These are phyloP conservation scores for Amanita pallidorosea DNA, from an alignment of 768 basidiomycete species.

Conservation along the genomic window DNA sequence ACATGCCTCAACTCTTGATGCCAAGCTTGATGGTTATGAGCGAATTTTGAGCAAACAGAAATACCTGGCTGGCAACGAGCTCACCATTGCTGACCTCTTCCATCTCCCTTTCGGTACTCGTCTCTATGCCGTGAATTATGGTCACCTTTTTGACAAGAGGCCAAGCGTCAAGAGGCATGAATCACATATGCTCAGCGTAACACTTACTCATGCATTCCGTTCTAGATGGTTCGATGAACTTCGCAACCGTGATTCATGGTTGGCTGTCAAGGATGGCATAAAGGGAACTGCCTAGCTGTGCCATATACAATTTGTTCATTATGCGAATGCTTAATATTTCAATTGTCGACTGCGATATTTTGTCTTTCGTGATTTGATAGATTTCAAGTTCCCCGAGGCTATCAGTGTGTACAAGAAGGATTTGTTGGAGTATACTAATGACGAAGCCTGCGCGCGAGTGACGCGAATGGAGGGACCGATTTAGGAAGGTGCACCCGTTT, in stretches of 20 bases:
- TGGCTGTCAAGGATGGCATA: slow-evolving; percentile 30
- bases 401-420: too few species aligned
- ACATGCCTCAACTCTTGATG: slow-evolving; percentile 17
- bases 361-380: too few species aligned
- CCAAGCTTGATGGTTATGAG: slow-evolving; percentile 46
- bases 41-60: slow-evolving; percentile 42
- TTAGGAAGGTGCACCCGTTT: too few species aligned
- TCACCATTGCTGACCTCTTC: slow-evolving; percentile 50
- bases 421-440: too few species aligned
- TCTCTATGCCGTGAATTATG: slow-evolving; percentile 13
- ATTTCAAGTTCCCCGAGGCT: too few species aligned
- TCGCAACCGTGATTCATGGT: slow-evolving; percentile 34
- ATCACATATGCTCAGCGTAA: too few species aligned
- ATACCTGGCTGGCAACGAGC: slow-evolving; percentile 44
- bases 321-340: too few species aligned
- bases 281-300: neutral
- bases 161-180: slow-evolving; percentile 33
- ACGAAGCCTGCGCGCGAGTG: too few species aligned
- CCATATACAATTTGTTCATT: too few species aligned
- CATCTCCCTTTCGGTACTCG: slow-evolving; percentile 33
- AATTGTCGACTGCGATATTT: too few species aligned
- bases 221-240: slow-evolving; percentile 22
- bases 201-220: neutral
- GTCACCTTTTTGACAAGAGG: slow-evolving; percentile 19
- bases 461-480: too few species aligned